phyloP scores from a whole-genome alignment of 495 filamentous ascomycete genomes.

The Penicillium malachiteum region DNA sequence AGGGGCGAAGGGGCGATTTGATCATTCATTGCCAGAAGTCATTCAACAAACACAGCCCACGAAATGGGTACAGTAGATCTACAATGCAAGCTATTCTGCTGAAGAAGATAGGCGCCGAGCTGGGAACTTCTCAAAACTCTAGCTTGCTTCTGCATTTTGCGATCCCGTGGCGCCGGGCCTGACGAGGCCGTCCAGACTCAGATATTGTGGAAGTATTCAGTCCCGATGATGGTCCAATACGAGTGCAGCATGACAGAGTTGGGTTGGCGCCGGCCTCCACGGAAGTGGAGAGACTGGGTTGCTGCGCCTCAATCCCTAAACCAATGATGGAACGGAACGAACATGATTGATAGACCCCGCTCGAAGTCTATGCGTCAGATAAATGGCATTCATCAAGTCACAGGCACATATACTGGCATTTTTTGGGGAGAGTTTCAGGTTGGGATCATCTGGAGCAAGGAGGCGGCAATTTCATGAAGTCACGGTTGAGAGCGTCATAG shows the following conservation, averaged over 20 bases:
- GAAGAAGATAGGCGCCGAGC: not conserved
- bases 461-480: not conserved
- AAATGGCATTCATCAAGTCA: not conserved
- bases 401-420: no score
- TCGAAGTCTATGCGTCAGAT: conserved; percentile 5
- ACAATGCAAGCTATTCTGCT: no score
- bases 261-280: conserved; percentile 1
- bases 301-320: conserved; percentile 4
- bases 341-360: not conserved
- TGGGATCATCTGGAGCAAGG: not conserved
- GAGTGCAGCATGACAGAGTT: not conserved
- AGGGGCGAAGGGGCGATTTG: no score
- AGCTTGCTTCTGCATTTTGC: not conserved
- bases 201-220: not conserved
- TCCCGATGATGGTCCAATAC: not conserved
- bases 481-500: not conserved
- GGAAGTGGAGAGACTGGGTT: not conserved
- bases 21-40: no score
- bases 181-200: not conserved
- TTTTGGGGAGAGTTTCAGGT: no score
- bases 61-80: no score
- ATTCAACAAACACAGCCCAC: no score
- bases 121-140: not conserved
- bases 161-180: not conserved
- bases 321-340: conserved; percentile 1